Base-by-base conservation (phyloP, 306 rosid genomes). In the Dalbergia oliveri region DNA sequence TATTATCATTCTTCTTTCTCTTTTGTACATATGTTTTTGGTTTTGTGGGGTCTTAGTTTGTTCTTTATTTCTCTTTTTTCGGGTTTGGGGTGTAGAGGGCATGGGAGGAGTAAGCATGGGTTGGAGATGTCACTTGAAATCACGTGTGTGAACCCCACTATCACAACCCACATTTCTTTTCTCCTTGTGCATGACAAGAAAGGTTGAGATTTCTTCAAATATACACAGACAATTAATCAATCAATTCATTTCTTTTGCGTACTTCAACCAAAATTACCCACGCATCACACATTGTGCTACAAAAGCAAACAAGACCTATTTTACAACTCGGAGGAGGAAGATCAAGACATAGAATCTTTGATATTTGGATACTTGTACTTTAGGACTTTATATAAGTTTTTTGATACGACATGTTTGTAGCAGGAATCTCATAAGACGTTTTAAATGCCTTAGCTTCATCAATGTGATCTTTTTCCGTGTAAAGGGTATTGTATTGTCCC, bases 71-170 rank as follows among this genome's bases (percentile, higher is more conserved):
- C 43, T 58, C 43, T 57, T 57, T 68, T 21, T 15, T 16, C 31
- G 69, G 79, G 80, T 23, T 45, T 16, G 79, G 84, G 84, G 44
- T 57, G 12, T 47, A 47, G 13, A 15, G 67, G 78, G 75, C 75
- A 69, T 66, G 50, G 80, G 66, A 81, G 61, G 87, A 63, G 84
- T 33, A 77, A 67, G 84, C 80, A 83, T 60, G 77, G 35, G 65
- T 84, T 54, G 73, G 85, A 75, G 72, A 72, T 79, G 83, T 84
- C 88, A 81, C 86, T 68, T 61, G 78, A 80, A 81, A 70, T 73
- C 64, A 15, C 53, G 68, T 76, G 61, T 43, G 83, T 90, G 91
- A 90, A 85, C 88, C 91, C 93, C 93, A 91, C 78, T 80, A 64
- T 37, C 61, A 76, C 81, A 87, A 84, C 94, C 90, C 81, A 23